Conservation (phyloP, 1,284 basidiomycete species). For the Fereydounia khargensis region DNA sequence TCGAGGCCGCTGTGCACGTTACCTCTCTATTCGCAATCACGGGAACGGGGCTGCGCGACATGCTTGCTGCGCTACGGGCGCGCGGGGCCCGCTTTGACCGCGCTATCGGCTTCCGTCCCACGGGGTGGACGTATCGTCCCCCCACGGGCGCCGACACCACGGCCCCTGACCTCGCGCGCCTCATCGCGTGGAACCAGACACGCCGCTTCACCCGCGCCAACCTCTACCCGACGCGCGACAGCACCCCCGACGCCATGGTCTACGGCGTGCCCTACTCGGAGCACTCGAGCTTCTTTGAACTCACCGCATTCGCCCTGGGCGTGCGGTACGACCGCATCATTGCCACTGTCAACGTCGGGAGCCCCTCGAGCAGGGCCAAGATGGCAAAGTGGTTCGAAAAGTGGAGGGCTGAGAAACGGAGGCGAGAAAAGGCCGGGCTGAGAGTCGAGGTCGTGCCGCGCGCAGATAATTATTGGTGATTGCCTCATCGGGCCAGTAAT, state of each 20-base stretch:
- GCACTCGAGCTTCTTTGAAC: conserved; percentile 70
- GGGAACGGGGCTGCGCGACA: conserved; percentile 73
- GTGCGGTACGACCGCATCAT: conserved; percentile 80
- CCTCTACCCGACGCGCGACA: conserved; percentile 71
- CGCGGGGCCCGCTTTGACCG: conserved; percentile 73
- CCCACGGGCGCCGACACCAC: conserved; percentile 66
- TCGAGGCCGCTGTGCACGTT: conserved; percentile 76
- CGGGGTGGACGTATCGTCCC: conserved; percentile 83
- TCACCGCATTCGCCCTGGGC: conserved; percentile 77
- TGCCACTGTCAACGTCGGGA: conserved; percentile 91
- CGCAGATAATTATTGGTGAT: too few species aligned
- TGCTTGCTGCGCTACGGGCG: conserved; percentile 65
- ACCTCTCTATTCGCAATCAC: conserved; percentile 77
- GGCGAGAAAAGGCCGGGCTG: conserved; percentile 24
- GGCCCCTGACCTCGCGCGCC: conserved; percentile 18
- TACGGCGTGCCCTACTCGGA: conserved; percentile 89
- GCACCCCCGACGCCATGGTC: conserved; percentile 69
- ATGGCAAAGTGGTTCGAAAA: conserved; percentile 52
- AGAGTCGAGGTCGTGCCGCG: too few species aligned
- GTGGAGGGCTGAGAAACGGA: conserved; percentile 40
- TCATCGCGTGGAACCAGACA: conserved; percentile 67
- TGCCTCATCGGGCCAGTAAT: too few species aligned
- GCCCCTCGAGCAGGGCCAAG: conserved; percentile 62
- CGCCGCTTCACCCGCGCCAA: conserved; percentile 68
- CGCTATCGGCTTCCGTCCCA: conserved; percentile 81